Evolutionary conservation across 768 basidiomycete genomes (phyloP).

Genomic region (Tylopilus subfusipes): DNA sequence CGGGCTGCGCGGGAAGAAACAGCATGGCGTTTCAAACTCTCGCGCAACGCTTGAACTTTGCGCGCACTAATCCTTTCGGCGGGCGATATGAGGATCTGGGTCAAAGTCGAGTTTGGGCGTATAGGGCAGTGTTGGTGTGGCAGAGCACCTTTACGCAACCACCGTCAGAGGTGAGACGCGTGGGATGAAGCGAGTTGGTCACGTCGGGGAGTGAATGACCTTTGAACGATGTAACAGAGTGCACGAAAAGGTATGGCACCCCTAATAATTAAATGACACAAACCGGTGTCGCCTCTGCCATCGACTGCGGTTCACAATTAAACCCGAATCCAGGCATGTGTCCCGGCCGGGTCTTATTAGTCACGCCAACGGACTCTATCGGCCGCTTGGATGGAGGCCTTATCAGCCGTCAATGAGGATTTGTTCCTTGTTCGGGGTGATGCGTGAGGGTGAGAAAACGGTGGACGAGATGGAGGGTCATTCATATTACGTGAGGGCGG

Average conservation of each 20-base stretch:
- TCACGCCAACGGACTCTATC: no score
- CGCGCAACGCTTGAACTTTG: background rate
- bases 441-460: no score
- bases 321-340: no score
- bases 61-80: constrained; percentile 1
- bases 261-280: no score
- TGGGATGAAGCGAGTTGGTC: constrained; percentile 3
- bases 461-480: no score
- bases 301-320: no score
- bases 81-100: background rate
- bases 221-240: background rate
- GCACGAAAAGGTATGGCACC: constrained; percentile 2
- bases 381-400: no score
- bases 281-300: no score
- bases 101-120: background rate
- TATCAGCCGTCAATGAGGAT: no score
- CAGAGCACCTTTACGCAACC: constrained; percentile 8
- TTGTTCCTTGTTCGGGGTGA: no score
- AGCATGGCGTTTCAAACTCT: constrained; percentile 3
- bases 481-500: no score
- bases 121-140: constrained; percentile 11
- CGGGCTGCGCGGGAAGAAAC: background rate
- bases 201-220: background rate
- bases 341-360: no score
- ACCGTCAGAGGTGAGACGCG: background rate